Conservation (phyloP, 2,329 filamentous ascomycete genomes). For the Nothophoma quercina region DNA sequence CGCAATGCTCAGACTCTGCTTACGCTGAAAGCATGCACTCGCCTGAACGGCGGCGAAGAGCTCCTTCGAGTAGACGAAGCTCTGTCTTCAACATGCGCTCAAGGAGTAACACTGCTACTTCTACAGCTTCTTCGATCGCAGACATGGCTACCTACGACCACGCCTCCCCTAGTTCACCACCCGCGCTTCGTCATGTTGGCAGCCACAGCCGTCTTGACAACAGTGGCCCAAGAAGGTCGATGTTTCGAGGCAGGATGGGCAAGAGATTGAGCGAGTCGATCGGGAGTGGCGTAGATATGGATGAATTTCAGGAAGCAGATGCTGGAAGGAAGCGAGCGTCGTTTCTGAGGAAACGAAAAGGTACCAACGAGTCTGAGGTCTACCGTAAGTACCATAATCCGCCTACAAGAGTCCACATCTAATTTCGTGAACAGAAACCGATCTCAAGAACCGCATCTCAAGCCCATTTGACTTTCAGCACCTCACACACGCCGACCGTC, state of each 20-base stretch:
- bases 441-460: slow-evolving; percentile 58
- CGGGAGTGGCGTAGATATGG: slow-evolving; percentile 21
- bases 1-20: slow-evolving; percentile 35
- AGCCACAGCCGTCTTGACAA: slow-evolving; percentile 34
- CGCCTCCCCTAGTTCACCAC: slow-evolving; percentile 32
- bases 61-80: slow-evolving; percentile 35
- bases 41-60: slow-evolving; percentile 38
- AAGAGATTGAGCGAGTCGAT: slow-evolving; percentile 47
- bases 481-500: slow-evolving; percentile 65
- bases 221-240: slow-evolving; percentile 32
- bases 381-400: slow-evolving; percentile 31
- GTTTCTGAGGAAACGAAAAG: slow-evolving; percentile 44
- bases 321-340: slow-evolving; percentile 38
- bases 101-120: slow-evolving; percentile 48
- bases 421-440: slow-evolving; percentile 23
- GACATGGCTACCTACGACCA: slow-evolving; percentile 28
- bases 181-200: slow-evolving; percentile 30
- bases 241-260: slow-evolving; percentile 47
- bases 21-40: slow-evolving; percentile 40
- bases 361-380: slow-evolving; percentile 29
- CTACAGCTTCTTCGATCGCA: slow-evolving; percentile 40
- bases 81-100: slow-evolving; percentile 50
- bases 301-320: slow-evolving; percentile 39
- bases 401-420: neutral
- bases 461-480: slow-evolving; percentile 71